These are phyloP conservation scores for Malassezia arunalokei DNA, from an alignment of 1,284 basidiomycete species.

Conservation along the genomic window DNA sequence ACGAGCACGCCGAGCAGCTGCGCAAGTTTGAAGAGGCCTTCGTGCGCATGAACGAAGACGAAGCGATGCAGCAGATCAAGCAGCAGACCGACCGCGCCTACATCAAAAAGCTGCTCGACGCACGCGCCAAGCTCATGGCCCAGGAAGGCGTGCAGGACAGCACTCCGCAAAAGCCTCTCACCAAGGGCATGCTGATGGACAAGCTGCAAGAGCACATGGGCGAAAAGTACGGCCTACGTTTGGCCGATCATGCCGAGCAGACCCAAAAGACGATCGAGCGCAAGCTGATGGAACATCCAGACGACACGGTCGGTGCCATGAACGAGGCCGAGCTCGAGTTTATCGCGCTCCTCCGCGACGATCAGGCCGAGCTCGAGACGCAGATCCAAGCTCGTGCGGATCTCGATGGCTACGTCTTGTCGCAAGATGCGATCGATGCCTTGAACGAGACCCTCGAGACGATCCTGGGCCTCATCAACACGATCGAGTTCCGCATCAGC, in stretches of 20 bases:
- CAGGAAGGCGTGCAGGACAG: constrained; percentile 13
- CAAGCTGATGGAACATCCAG: constrained; percentile 20
- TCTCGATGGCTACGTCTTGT: constrained; percentile 8
- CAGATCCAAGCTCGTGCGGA: constrained; percentile 8
- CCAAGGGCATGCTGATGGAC: constrained; percentile 18
- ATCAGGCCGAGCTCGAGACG: constrained; percentile 4
- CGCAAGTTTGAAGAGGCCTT: not conserved
- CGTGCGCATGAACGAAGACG: constrained; percentile 12
- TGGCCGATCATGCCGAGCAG: constrained; percentile 17
- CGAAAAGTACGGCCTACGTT: constrained; percentile 6
- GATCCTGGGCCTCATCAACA: constrained; percentile 4
- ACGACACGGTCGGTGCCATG: constrained; percentile 15
- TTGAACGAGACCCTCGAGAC: not conserved
- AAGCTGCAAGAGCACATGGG: constrained; percentile 11
- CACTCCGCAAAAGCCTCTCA: constrained; percentile 16
- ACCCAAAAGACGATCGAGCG: constrained; percentile 26
- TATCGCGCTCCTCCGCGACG: not conserved
- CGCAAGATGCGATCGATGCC: constrained; percentile 1
- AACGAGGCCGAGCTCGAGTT: constrained; percentile 1
- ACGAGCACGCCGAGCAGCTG: constrained; percentile 1
- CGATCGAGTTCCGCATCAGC: constrained; percentile 5
- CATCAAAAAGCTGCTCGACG: not conserved
- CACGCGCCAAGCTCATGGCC: constrained; percentile 16
- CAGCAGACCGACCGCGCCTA: not conserved
- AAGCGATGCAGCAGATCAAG: constrained; percentile 6